phyloP scores from a whole-genome alignment of 345 rosid genomes.

The Eucalyptus marginata region DNA sequence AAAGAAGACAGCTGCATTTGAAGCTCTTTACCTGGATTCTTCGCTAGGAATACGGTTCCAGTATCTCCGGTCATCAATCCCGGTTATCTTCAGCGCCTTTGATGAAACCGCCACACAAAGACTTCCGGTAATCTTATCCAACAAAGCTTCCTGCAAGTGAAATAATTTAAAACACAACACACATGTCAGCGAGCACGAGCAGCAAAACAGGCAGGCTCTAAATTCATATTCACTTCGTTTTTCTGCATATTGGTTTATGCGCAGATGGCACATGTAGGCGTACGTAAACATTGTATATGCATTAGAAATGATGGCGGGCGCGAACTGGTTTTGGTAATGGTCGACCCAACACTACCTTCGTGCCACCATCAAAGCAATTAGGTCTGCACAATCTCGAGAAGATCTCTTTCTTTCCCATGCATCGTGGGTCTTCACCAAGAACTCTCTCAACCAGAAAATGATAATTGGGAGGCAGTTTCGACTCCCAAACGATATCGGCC shows the following conservation, averaged over 20 bases:
- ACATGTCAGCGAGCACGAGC: background rate
- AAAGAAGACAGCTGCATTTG: background rate
- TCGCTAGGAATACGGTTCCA: conserved; percentile 48
- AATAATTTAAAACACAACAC: background rate
- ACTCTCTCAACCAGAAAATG: background rate
- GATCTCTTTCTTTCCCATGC: conserved; percentile 11
- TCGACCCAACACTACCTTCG: conserved; percentile 9
- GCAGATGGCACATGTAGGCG: background rate
- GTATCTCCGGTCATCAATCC: conserved; percentile 70
- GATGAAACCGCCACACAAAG: conserved; percentile 50
- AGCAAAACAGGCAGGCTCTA: background rate
- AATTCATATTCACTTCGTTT: background rate
- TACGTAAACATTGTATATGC: background rate
- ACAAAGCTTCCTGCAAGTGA: conserved; percentile 7
- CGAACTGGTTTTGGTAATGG: background rate
- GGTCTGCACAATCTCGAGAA: conserved; percentile 12
- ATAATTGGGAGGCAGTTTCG: conserved; percentile 23
- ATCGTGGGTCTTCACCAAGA: background rate
- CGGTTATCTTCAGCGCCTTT: conserved; percentile 49
- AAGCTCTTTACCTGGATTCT: conserved; percentile 41
- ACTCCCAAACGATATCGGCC: conserved; percentile 22
- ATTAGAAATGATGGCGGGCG: background rate
- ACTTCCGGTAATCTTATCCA: conserved; percentile 48
- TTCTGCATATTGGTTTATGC: background rate
- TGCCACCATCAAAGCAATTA: conserved; percentile 12